phyloP scores from a whole-genome alignment of 129 eudicot genomes.

The Flaveria sonorensis region DNA sequence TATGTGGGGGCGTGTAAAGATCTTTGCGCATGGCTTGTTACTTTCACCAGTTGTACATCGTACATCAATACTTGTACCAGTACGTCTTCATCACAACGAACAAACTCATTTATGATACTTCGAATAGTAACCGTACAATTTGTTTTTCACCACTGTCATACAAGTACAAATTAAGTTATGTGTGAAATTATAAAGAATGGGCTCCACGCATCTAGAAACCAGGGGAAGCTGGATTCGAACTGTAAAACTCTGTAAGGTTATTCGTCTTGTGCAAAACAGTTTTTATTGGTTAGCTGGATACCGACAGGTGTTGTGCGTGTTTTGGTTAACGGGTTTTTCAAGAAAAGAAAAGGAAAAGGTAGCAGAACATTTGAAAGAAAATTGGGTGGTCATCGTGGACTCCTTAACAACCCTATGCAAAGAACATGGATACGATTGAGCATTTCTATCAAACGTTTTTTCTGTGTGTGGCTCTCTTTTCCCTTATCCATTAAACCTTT shows the following conservation, averaged over 20 bases:
- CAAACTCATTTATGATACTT: not conserved
- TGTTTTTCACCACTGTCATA: not conserved
- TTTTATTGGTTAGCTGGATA: not conserved
- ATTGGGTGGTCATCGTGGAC: slow-evolving; percentile 85
- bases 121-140: not conserved
- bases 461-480: slow-evolving; percentile 93
- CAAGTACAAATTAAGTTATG: not conserved
- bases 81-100: not conserved
- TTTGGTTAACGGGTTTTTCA: too few species aligned
- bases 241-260: too few species aligned
- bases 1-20: not conserved
- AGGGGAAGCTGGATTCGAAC: too few species aligned
- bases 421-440: slow-evolving; percentile 50
- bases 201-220: not conserved
- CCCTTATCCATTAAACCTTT: slow-evolving; percentile 62
- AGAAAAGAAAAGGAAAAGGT: slow-evolving; percentile 20
- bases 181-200: slow-evolving; percentile 1
- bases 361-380: slow-evolving; percentile 32
- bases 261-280: not conserved
- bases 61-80: slow-evolving; percentile 17
- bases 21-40: not conserved
- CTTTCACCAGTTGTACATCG: slow-evolving; percentile 26
- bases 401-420: slow-evolving; percentile 52
- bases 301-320: not conserved
- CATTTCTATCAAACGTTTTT: slow-evolving; percentile 51